Conservation (phyloP, 1,139 yeast genomes). For the Sugiyamaella grinbergsii region DNA sequence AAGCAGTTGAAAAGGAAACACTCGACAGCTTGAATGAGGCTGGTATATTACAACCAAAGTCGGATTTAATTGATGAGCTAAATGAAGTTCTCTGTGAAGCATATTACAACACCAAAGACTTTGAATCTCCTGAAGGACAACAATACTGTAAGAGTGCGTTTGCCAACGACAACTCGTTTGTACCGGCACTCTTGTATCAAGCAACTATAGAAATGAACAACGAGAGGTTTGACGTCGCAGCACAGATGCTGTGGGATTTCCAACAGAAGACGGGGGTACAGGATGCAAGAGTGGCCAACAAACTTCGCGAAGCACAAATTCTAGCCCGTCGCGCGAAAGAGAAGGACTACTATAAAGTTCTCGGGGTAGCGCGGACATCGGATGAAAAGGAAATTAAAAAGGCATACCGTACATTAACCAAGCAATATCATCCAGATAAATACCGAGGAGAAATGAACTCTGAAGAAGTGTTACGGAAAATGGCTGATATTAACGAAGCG, state of each 20-base stretch:
- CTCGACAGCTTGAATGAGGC: slow-evolving; percentile 15
- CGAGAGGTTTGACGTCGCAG: slow-evolving; percentile 51
- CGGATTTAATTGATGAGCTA: slow-evolving; percentile 41
- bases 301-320: slow-evolving; percentile 56
- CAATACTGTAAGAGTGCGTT: slow-evolving; percentile 46
- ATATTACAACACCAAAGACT: slow-evolving; percentile 43
- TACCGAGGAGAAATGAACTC: slow-evolving; percentile 65
- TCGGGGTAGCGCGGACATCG: slow-evolving; percentile 70
- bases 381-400: slow-evolving; percentile 72
- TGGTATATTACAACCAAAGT: slow-evolving; percentile 18
- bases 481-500: slow-evolving; percentile 93
- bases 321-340: slow-evolving; percentile 55
- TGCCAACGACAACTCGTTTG: slow-evolving; percentile 44
- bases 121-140: slow-evolving; percentile 42
- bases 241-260: slow-evolving; percentile 47
- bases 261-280: slow-evolving; percentile 48
- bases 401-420: slow-evolving; percentile 77
- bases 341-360: slow-evolving; percentile 78
- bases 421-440: slow-evolving; percentile 90
- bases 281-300: slow-evolving; percentile 50
- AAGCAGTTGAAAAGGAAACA: slow-evolving; percentile 27
- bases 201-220: slow-evolving; percentile 49
- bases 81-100: slow-evolving; percentile 54
- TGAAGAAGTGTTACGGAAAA: slow-evolving; percentile 76
- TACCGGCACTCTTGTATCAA: slow-evolving; percentile 51